Conservation (phyloP, 2,329 filamentous ascomycete genomes). For the Amphichorda felina region DNA sequence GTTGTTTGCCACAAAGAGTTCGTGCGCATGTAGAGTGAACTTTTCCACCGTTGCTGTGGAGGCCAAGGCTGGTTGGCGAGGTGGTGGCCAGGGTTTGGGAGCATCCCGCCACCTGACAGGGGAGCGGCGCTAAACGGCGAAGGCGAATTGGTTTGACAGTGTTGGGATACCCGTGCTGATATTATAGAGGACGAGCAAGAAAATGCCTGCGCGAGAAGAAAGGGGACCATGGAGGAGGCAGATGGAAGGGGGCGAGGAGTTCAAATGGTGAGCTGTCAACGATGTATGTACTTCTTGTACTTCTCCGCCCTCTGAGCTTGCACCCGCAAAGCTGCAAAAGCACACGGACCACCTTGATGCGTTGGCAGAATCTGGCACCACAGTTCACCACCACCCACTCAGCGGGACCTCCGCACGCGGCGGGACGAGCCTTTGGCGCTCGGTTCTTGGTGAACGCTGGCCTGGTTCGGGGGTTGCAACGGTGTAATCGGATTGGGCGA, state of each 20-base stretch:
- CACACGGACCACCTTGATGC: conserved; percentile 4
- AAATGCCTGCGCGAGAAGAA: not conserved
- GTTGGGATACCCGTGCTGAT: too few species aligned
- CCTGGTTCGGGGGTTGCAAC: not conserved
- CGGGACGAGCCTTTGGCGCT: too few species aligned
- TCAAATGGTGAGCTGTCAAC: not conserved
- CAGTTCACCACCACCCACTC: not conserved
- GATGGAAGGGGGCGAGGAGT: not conserved
- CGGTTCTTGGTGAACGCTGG: too few species aligned
- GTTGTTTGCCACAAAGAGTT: not conserved
- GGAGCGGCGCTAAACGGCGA: too few species aligned
- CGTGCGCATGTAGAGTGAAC: not conserved
- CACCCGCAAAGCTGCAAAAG: too few species aligned
- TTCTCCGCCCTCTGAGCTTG: too few species aligned
- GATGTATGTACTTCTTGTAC: not conserved
- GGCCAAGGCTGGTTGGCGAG: too few species aligned
- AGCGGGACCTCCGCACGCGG: not conserved
- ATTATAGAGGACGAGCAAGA: too few species aligned
- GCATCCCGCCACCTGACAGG: too few species aligned
- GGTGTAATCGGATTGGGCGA: conserved; percentile 2
- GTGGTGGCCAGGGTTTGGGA: too few species aligned
- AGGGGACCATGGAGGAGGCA: not conserved
- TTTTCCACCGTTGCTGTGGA: too few species aligned
- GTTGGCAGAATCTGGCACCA: conserved; percentile 1
- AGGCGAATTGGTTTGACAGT: too few species aligned